phyloP scores from a whole-genome alignment of 768 basidiomycete species.

The Pleurotus giganteus region DNA sequence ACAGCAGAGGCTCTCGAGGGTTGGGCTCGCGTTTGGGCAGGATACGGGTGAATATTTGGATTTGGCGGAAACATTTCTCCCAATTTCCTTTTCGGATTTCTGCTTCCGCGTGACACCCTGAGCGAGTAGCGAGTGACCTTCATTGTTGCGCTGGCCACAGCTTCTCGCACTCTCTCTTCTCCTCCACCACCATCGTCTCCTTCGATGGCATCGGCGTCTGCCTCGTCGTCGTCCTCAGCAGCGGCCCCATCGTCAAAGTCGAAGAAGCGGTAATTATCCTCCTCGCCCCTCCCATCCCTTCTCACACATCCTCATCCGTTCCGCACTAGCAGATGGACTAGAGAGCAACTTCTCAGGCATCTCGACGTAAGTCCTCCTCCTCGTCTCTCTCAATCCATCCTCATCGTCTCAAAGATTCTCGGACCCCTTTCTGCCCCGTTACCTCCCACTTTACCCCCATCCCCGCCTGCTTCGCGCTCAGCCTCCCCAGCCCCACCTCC shows the following conservation, averaged over 20 bases:
- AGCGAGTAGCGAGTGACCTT: constrained; percentile 8
- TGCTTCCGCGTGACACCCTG: constrained; percentile 28
- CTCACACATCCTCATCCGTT: constrained; percentile 21
- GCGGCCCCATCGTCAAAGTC: constrained; percentile 18
- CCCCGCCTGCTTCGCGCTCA: constrained; percentile 49
- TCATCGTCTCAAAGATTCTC: constrained; percentile 32
- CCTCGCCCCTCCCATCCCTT: constrained; percentile 17
- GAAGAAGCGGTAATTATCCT: constrained; percentile 34
- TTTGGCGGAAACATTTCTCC: constrained; percentile 9
- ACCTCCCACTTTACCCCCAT: constrained; percentile 47
- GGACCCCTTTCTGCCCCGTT: constrained; percentile 39
- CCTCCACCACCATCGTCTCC: constrained; percentile 16
- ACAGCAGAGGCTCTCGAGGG: background rate
- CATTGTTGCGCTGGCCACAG: constrained; percentile 41
- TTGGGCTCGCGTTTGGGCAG: background rate
- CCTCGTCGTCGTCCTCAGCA: constrained; percentile 25
- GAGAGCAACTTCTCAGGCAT: constrained; percentile 46
- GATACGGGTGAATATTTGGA: background rate
- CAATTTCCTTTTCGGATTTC: constrained; percentile 18
- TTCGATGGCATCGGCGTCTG: constrained; percentile 41
- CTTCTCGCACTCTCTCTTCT: constrained; percentile 17
- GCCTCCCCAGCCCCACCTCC: constrained; percentile 41
- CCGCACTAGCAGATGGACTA: constrained; percentile 38
- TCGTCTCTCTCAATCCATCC: constrained; percentile 7
- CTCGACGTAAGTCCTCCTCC: constrained; percentile 36